Percentiles rank a stretch among this genome's conserved stretches.
These are phyloP conservation scores for Pseudofabraea citricarpa DNA, from an alignment of 2,329 filamentous ascomycete species.

Conservation along the genomic window DNA sequence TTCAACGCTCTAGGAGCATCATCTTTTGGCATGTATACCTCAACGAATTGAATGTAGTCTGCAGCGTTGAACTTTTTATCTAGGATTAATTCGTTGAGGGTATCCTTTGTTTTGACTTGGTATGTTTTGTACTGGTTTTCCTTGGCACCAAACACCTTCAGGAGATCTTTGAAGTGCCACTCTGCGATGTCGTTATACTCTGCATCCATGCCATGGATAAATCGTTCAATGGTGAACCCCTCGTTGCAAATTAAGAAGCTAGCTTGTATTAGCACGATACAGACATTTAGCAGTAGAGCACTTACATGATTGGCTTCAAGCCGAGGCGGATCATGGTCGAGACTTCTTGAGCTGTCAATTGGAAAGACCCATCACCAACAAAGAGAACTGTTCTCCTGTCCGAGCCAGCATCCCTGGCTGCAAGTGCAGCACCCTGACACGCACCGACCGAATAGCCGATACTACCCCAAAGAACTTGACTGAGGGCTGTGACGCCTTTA, in stretches of 20 bases:
- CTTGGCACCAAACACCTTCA: slow-evolving; percentile 61
- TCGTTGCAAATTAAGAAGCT: slow-evolving; percentile 83
- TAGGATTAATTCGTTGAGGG: slow-evolving; percentile 61
- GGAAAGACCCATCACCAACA: slow-evolving; percentile 84
- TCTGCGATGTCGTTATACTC: slow-evolving; percentile 74
- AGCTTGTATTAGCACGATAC: no score
- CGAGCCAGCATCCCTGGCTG: slow-evolving; percentile 57
- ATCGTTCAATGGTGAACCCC: slow-evolving; percentile 85
- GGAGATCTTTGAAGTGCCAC: slow-evolving; percentile 70
- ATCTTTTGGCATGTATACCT: slow-evolving; percentile 74
- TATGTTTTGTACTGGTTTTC: slow-evolving; percentile 56
- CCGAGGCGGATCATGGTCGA: slow-evolving; percentile 76
- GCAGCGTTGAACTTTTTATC: slow-evolving; percentile 59
- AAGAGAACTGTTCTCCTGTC: slow-evolving; percentile 72
- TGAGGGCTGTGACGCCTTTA: slow-evolving; percentile 69
- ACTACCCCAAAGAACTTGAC: slow-evolving; percentile 68
- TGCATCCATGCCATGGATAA: slow-evolving; percentile 78
- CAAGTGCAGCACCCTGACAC: slow-evolving; percentile 66
- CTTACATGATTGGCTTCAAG: slow-evolving; percentile 72
- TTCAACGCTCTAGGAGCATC: slow-evolving; percentile 70
- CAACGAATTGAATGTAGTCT: slow-evolving; percentile 63
- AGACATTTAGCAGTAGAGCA: no score
- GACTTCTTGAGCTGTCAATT: slow-evolving; percentile 79
- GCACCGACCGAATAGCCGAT: slow-evolving; percentile 63
- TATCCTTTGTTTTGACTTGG: slow-evolving; percentile 62